Conservation (phyloP, 1,284 basidiomycete species). For the Sporisorium sorghi region DNA sequence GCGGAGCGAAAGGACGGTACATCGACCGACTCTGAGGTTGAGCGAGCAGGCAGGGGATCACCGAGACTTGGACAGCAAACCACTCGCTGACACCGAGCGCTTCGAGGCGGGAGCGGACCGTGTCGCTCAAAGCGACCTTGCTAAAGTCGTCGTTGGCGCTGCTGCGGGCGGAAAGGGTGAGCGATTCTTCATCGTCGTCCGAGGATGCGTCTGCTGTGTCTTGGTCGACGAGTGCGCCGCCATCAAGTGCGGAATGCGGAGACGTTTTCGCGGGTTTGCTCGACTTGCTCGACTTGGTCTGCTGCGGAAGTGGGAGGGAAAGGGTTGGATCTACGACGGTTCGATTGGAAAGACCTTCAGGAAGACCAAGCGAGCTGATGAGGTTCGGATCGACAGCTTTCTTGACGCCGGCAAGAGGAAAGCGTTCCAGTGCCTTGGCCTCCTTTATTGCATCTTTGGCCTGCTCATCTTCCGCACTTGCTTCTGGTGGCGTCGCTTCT, state of each 20-base stretch:
- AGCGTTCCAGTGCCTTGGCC: constrained; percentile 28
- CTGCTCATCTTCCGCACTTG: not conserved
- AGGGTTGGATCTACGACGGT: constrained; percentile 53
- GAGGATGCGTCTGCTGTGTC: constrained; percentile 13
- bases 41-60: constrained; percentile 81
- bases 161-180: constrained; percentile 10
- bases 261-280: not conserved
- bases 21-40: constrained; percentile 70
- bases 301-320: constrained; percentile 34
- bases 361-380: constrained; percentile 60
- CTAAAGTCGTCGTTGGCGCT: constrained; percentile 27
- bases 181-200: constrained; percentile 24
- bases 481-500: not conserved
- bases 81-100: constrained; percentile 62
- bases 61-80: constrained; percentile 79
- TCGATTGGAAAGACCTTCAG: constrained; percentile 53
- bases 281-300: constrained; percentile 13
- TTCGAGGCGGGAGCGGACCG: constrained; percentile 48
- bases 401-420: constrained; percentile 45
- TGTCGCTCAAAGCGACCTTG: constrained; percentile 42
- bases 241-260: not conserved
- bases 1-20: constrained; percentile 79
- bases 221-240: constrained; percentile 16
- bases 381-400: constrained; percentile 42
- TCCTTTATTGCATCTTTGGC: constrained; percentile 9